Evolutionary conservation across 352 stramenopile species (phyloP), one percentile per base, ranked within the genome.

Genomic region (Chrysophaeum taylorii): DNA sequence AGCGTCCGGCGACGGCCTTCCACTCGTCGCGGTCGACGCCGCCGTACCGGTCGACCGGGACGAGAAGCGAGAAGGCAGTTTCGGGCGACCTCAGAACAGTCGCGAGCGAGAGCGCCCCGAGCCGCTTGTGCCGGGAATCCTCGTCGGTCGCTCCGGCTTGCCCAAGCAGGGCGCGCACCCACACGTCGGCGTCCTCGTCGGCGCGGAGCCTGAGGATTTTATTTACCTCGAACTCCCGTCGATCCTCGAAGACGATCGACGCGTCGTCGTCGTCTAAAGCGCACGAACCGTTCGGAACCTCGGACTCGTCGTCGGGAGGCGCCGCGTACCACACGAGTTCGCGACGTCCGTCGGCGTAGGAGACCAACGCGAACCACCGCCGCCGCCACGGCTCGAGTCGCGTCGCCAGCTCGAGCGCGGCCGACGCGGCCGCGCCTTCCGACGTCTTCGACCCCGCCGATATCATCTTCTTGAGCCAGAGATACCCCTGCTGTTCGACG

Each of bases 301-400:
- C 72, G 36, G 35, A 68, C 2, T 69, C 33, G 45, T 76, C 72
- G 2, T 68, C 61, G n/a, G 72, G 72, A 41, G 45, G 48, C 41
- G 68, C 54, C 39, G 48, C 42, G 61, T 76, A 69, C 72, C 72
- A 76, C 21, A 71, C 23, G 52, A 76, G 53, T n/a, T 37, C 50
- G 7, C 50, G 1, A n/a, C n/a, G n/a, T n/a, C n/a, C n/a, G n/a
- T n/a, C n/a, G n/a, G n/a, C n/a, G 50, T 2, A 2, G 27, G 14
- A 33, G 45, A 7, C n/a, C 18, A 54, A 31, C 2, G 38, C 50
- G 27, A 62, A 62, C 50, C 50, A 62, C 5, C 50, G 50, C 2
- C 50, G 50, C 4, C 50, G 50, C 50, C 50, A 62, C 5, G 50
- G 50, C 50, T 33, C 50, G 50, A 62, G 50, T 25, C 50, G 50